These are phyloP conservation scores for Phaeosphaeria sp. DNA, from an alignment of 2,329 filamentous ascomycete genomes.

Conservation along the genomic window DNA sequence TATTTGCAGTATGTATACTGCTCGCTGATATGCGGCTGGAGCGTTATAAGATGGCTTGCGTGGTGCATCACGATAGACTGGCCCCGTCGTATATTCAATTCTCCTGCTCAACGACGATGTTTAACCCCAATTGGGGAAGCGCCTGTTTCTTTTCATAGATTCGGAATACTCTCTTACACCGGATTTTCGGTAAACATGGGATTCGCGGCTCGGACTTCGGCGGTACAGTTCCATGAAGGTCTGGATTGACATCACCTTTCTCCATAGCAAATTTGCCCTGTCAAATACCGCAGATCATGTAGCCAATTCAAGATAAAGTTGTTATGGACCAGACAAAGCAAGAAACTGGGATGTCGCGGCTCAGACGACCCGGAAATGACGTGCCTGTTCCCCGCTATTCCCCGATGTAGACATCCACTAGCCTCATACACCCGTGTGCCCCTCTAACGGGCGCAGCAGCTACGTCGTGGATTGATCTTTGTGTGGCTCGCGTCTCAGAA, in stretches of 20 bases:
- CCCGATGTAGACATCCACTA: slow-evolving; percentile 1
- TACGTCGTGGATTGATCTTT: slow-evolving; percentile 1
- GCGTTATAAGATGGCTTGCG: too few relatives aligned
- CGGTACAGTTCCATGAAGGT: background rate
- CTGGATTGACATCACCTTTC: background rate
- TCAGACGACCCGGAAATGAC: slow-evolving; percentile 1
- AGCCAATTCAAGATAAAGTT: background rate
- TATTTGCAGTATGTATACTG: too few relatives aligned
- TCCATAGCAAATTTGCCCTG: background rate
- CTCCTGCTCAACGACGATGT: too few relatives aligned
- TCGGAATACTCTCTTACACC: background rate
- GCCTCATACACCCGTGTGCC: background rate
- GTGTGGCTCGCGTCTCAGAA: slow-evolving; percentile 1
- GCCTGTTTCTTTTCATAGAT: background rate
- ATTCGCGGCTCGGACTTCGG: background rate
- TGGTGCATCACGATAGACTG: too few relatives aligned
- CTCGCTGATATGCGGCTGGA: too few relatives aligned
- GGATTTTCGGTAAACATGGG: background rate
- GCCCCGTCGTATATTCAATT: too few relatives aligned
- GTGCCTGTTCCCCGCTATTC: slow-evolving; percentile 1
- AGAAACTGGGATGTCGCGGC: background rate
- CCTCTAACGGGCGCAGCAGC: background rate
- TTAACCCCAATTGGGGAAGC: background rate
- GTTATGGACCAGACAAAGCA: background rate
- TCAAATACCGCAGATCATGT: background rate